Percentiles rank a stretch among this genome's conserved stretches.
Conservation (phyloP, 2,329 filamentous ascomycete species). For the Aspergillus floridensis region DNA sequence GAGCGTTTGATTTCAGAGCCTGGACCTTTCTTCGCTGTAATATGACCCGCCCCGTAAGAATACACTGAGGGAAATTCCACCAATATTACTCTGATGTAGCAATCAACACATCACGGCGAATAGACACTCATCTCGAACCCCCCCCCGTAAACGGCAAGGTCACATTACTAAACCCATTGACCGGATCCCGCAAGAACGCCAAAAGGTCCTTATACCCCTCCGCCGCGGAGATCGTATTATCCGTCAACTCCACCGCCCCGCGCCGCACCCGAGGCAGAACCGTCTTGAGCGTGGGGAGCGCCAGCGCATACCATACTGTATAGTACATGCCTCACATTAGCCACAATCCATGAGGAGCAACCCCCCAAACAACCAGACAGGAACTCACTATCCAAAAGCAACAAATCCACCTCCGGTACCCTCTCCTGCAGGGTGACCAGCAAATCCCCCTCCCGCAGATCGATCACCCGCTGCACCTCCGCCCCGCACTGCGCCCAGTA, state of each 20-base stretch:
- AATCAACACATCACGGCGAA: slow-evolving; percentile 7
- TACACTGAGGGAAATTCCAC: too few species aligned
- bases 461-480: slow-evolving; percentile 51
- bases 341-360: neutral
- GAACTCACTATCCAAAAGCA: slow-evolving; percentile 63
- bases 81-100: too few species aligned
- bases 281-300: slow-evolving; percentile 39
- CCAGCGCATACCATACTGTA: slow-evolving; percentile 41
- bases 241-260: slow-evolving; percentile 39
- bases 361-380: neutral
- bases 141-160: slow-evolving; percentile 52
- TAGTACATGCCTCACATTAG: neutral
- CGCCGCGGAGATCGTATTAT: slow-evolving; percentile 36
- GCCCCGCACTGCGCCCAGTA: slow-evolving; percentile 55
- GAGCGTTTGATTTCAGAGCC: too few species aligned
- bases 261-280: slow-evolving; percentile 33
- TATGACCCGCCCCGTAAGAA: too few species aligned
- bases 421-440: slow-evolving; percentile 53
- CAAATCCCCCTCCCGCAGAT: slow-evolving; percentile 58
- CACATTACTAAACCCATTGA: slow-evolving; percentile 51
- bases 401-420: slow-evolving; percentile 53
- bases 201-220: slow-evolving; percentile 46
- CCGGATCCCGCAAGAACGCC: slow-evolving; percentile 45
- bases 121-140: slow-evolving; percentile 50
- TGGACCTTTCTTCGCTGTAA: too few species aligned